Evolutionary conservation across 1,139 yeast species (phyloP).

Genomic region (Tardiomyces digboiensis): DNA sequence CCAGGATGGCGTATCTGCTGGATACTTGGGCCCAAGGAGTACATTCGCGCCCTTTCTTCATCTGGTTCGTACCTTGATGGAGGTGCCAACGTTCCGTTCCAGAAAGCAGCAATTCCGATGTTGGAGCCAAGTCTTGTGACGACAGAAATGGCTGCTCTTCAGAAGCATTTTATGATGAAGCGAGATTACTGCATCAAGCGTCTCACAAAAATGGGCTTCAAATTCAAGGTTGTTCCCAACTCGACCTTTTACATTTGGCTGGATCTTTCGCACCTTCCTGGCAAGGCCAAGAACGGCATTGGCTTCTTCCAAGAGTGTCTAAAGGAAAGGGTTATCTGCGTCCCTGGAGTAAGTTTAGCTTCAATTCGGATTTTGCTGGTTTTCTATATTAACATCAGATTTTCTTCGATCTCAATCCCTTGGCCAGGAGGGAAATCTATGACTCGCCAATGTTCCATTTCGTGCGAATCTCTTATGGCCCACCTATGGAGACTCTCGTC

Average conservation of each 20-base stretch:
- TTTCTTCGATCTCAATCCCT: slow-evolving; percentile 57
- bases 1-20: slow-evolving; percentile 70
- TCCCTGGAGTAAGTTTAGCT: too few species aligned
- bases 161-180: slow-evolving; percentile 50
- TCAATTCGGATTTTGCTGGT: too few species aligned
- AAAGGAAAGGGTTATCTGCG: slow-evolving; percentile 54
- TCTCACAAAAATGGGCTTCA: slow-evolving; percentile 48
- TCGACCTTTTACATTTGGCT: slow-evolving; percentile 61
- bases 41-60: slow-evolving; percentile 47
- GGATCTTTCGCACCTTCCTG: slow-evolving; percentile 49
- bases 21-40: slow-evolving; percentile 59
- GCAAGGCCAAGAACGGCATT: slow-evolving; percentile 49
- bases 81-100: slow-evolving; percentile 59
- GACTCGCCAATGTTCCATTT: slow-evolving; percentile 59
- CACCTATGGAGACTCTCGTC: slow-evolving; percentile 44
- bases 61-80: slow-evolving; percentile 62
- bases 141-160: slow-evolving; percentile 52
- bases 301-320: slow-evolving; percentile 64
- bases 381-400: too few species aligned
- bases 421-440: slow-evolving; percentile 49
- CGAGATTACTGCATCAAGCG: slow-evolving; percentile 49
- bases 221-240: slow-evolving; percentile 44
- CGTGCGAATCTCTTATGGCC: slow-evolving; percentile 57
- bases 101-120: slow-evolving; percentile 51
- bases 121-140: slow-evolving; percentile 44